Percentiles rank a stretch among this genome's conserved stretches.
Evolutionary conservation across 352 stramenopile genomes (phyloP).

Genomic region (Ophiocytium majus): DNA sequence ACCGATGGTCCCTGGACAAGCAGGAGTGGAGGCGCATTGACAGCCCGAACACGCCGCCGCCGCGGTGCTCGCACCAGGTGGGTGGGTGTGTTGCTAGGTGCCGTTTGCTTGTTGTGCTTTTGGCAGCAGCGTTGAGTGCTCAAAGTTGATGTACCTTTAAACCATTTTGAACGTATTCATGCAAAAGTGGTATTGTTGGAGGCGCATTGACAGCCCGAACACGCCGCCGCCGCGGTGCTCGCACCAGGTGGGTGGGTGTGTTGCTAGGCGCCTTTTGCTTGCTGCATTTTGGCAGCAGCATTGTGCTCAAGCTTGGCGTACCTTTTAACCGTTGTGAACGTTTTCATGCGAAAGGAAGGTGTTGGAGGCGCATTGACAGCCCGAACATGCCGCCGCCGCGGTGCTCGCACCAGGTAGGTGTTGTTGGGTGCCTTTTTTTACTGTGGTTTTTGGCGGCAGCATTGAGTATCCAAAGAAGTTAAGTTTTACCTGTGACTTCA

Average conservation of each 20-base stretch:
- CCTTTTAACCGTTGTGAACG: background rate
- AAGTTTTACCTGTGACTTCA: too few species aligned
- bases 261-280: slow-evolving; percentile 25
- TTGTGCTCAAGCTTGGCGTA: slow-evolving; percentile 4
- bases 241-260: slow-evolving; percentile 72
- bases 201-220: slow-evolving; percentile 78
- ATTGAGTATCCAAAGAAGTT: too few species aligned
- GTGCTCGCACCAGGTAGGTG: slow-evolving; percentile 87
- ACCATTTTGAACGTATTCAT: slow-evolving; percentile 5
- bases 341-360: slow-evolving; percentile 10
- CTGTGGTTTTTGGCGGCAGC: background rate
- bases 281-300: background rate
- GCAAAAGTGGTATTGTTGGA: too few species aligned
- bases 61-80: slow-evolving; percentile 92
- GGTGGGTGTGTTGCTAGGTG: slow-evolving; percentile 18
- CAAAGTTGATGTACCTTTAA: slow-evolving; percentile 13
- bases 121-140: too few species aligned
- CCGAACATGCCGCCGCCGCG: slow-evolving; percentile 78
- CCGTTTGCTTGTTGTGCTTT: slow-evolving; percentile 14
- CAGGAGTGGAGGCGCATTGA: slow-evolving; percentile 80
- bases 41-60: slow-evolving; percentile 76
- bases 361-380: slow-evolving; percentile 83
- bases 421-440: slow-evolving; percentile 24
- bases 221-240: slow-evolving; percentile 84
- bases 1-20: slow-evolving; percentile 78